Evolutionary conservation across 257 asterid species (phyloP).

Genomic region (Solanum virginianum): DNA sequence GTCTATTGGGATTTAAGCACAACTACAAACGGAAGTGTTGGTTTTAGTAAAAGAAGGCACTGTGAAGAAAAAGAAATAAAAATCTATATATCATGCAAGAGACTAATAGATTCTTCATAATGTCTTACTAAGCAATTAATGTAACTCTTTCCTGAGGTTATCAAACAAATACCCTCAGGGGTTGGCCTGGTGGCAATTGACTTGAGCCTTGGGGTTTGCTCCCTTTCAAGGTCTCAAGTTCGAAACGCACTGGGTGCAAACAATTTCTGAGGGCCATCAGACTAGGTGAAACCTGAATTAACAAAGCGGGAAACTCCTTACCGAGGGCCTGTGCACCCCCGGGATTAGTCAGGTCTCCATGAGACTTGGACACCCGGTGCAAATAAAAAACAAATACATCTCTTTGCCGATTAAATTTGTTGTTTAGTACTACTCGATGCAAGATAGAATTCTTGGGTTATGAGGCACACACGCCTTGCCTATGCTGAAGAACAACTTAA

Average conservation of each 20-base stretch:
- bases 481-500: not conserved
- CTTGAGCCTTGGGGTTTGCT: too few relatives aligned
- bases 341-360: too few relatives aligned
- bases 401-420: not conserved
- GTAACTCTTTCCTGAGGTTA: not conserved
- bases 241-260: too few relatives aligned
- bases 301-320: too few relatives aligned
- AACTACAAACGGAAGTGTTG: not conserved
- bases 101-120: not conserved
- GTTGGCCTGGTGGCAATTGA: too few relatives aligned
- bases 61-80: not conserved
- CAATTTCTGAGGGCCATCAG: too few relatives aligned
- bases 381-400: not conserved
- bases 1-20: not conserved
- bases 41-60: not conserved
- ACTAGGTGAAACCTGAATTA: too few relatives aligned
- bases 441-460: not conserved
- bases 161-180: not conserved
- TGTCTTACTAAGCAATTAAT: not conserved
- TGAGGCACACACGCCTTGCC: not conserved
- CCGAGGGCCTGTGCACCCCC: too few relatives aligned
- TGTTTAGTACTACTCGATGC: not conserved
- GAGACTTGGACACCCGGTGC: too few relatives aligned
- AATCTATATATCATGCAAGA: not conserved
- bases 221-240: too few relatives aligned